phyloP scores from a whole-genome alignment of 2,329 filamentous ascomycete genomes.

The Pestalotiopsis sp. region DNA sequence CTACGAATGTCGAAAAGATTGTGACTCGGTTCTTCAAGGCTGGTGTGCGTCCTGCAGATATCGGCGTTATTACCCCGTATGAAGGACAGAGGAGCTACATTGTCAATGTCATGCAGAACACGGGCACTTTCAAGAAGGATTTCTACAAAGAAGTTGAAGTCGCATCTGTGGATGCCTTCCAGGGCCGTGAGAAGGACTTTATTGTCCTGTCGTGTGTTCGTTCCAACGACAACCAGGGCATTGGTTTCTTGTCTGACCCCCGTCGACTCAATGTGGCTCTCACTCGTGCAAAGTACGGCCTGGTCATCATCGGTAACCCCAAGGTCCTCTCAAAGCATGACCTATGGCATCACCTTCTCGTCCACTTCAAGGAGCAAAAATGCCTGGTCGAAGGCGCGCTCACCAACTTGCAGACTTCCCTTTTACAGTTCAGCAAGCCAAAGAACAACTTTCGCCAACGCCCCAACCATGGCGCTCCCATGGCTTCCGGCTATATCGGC shows the following conservation, averaged over 20 bases:
- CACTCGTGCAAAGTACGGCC: constrained; percentile 93
- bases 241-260: constrained; percentile 97
- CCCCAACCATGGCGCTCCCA: constrained; percentile 73
- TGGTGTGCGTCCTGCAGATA: constrained; percentile 88
- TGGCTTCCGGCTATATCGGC: constrained; percentile 64
- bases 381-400: constrained; percentile 95
- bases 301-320: constrained; percentile 96
- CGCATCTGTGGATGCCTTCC: constrained; percentile 97
- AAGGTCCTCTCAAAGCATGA: constrained; percentile 98
- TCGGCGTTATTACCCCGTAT: constrained; percentile 98
- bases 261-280: constrained; percentile 96
- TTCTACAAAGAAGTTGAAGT: constrained; percentile 98
- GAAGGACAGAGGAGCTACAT: constrained; percentile 98
- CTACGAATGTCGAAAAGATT: constrained; percentile 97
- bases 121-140: constrained; percentile 96
- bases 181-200: constrained; percentile 98
- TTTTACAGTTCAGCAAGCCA: constrained; percentile 92
- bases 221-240: constrained; percentile 98
- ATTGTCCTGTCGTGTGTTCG: constrained; percentile 97
- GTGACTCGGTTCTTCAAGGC: constrained; percentile 99
- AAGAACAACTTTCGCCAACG: constrained; percentile 93
- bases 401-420: constrained; percentile 91
- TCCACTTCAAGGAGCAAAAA: constrained; percentile 96
- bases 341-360: constrained; percentile 91
- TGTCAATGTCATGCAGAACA: constrained; percentile 98